Evolutionary conservation across 2,329 filamentous ascomycete species (phyloP), one percentile per base, ranked within the genome.

Genomic region (Cladosporium sp.): DNA sequence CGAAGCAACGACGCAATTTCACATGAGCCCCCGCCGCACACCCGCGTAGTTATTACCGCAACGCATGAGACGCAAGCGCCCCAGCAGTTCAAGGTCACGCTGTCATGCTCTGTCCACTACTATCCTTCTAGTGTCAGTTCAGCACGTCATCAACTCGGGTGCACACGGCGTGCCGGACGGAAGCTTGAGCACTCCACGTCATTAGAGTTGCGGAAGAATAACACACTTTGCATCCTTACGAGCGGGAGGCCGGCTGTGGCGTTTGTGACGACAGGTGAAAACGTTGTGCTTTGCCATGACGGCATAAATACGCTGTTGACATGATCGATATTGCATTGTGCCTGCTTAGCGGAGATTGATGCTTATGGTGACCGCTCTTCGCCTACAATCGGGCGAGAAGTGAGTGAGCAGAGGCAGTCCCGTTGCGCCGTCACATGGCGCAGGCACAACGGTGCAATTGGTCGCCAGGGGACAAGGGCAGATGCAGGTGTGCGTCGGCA

Each of bases 401-500:
- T 17, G n/a, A 25, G 19, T 12, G 42, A 25, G 22, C n/a, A 52
- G n/a, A n/a, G 35, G 42, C 40, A 22, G 49, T 39, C 25, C 25
- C 50, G 42, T 44, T 39, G 17, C 39, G 22, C 25, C 17, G 51
- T 54, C 51, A 54, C 51, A 54, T 54, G 51, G 51, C 39, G 51
- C 51, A 54, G 51, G 51, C 51, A 54, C 51, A 15, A 22, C 36
- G 37, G 25, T 34, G 28, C 51, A 45, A 54, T 54, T 54, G 51
- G 51, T 19, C 51, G 10, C 36, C n/a, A 15, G 19, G n/a, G 35
- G 35, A 15, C 20, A 45, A 28, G 25, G 22, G 22, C 20, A 6
- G 51, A 40, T 54, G 51, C 51, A 54, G 51, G 37, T 28, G 25
- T 54, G 51, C 51, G 35, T 42, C 39, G 51, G 42, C 51, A 54